These are phyloP conservation scores for Monosporozyma siamensis DNA, from an alignment of 805 yeast genomes.

Conservation along the genomic window DNA sequence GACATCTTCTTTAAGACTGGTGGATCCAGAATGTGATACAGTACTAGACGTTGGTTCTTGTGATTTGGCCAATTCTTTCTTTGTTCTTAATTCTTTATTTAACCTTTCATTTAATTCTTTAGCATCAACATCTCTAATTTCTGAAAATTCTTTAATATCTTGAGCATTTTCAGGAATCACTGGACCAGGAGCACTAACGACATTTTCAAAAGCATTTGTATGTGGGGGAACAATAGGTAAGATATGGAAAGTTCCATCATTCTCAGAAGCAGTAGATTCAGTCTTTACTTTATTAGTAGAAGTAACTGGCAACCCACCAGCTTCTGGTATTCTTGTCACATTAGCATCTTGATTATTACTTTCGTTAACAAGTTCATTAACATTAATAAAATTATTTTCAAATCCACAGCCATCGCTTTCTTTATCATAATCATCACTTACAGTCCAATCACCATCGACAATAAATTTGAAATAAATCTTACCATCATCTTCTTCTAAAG, in stretches of 20 bases:
- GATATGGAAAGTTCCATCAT: conserved; percentile 29
- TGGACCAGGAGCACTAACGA: conserved; percentile 73
- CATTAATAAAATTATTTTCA: conserved; percentile 31
- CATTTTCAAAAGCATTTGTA: conserved; percentile 37
- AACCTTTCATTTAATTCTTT: conserved; percentile 45
- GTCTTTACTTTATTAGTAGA: too few relatives aligned
- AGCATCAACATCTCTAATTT: conserved; percentile 48
- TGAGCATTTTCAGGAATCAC: conserved; percentile 43
- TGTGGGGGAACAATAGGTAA: conserved; percentile 35
- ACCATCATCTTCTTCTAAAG: conserved; percentile 19
- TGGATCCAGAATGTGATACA: too few relatives aligned
- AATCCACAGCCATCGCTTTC: conserved; percentile 38
- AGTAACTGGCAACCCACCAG: conserved; percentile 36
- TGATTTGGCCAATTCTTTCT: too few relatives aligned
- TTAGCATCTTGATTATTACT: conserved; percentile 7
- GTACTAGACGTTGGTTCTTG: too few relatives aligned
- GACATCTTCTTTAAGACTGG: neutral
- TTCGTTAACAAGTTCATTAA: conserved; percentile 8
- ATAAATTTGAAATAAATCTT: conserved; percentile 46
- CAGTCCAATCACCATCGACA: conserved; percentile 61
- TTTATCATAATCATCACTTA: conserved; percentile 32
- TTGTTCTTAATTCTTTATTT: conserved; percentile 15
- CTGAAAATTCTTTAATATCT: conserved; percentile 55
- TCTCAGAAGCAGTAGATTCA: neutral
- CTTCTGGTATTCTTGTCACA: conserved; percentile 37